Conservation (phyloP, 108 stramenopile species). For the Skeletonema marinoi region DNA sequence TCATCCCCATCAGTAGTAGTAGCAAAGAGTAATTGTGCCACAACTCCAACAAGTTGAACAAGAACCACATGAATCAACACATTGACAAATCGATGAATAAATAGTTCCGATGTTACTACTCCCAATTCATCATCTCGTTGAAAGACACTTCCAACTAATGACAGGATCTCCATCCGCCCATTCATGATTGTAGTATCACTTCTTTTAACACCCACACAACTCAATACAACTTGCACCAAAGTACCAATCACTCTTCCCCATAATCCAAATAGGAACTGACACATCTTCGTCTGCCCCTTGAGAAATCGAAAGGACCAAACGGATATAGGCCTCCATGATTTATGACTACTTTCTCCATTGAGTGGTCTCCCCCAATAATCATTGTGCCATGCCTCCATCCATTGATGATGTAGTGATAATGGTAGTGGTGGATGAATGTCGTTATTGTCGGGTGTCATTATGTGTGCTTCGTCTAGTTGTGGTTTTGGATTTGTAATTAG, state of each 20-base stretch:
- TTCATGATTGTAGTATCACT: not conserved
- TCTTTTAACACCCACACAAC: not conserved
- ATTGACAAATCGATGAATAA: slow-evolving; percentile 74
- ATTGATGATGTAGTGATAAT: not conserved
- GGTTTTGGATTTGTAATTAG: slow-evolving; percentile 34
- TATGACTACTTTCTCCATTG: slow-evolving; percentile 48
- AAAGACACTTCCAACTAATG: not conserved
- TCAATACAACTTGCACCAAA: not conserved
- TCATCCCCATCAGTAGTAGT: not conserved
- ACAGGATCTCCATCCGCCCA: not conserved
- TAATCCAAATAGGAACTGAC: not conserved
- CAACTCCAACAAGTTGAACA: slow-evolving; percentile 58
- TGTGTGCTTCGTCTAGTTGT: slow-evolving; percentile 76
- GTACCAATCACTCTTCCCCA: slow-evolving; percentile 9
- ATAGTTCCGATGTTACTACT: slow-evolving; percentile 43
- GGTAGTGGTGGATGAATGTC: slow-evolving; percentile 42
- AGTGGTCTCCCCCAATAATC: slow-evolving; percentile 70
- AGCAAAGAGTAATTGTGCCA: slow-evolving; percentile 45
- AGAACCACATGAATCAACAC: slow-evolving; percentile 64
- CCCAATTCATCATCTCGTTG: slow-evolving; percentile 5
- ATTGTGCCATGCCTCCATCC: slow-evolving; percentile 47
- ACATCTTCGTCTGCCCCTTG: slow-evolving; percentile 19
- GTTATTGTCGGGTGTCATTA: slow-evolving; percentile 52
- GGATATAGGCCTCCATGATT: slow-evolving; percentile 73
- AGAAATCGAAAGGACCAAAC: slow-evolving; percentile 72